Base-by-base conservation (phyloP, 2,329 filamentous ascomycete species). In the Cephalotrichum gorgonifer region DNA sequence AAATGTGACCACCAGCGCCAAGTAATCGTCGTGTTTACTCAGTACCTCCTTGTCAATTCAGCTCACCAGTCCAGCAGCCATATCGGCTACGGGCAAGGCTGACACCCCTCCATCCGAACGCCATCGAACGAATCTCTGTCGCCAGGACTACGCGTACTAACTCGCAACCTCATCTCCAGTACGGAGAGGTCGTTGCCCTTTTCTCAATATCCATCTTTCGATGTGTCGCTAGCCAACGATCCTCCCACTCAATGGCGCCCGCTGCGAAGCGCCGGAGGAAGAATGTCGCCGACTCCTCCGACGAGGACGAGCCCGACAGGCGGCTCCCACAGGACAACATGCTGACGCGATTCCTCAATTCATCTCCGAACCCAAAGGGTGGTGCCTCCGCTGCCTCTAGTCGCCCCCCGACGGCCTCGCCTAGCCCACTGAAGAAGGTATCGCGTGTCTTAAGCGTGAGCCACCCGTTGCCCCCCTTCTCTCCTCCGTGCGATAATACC, bases 221-320 rank as follows among this genome's bases (percentile, higher is more conserved):
- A 39, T 39, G 35, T 20, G 17, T 39, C 35, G 35, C 35, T 39
- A 39, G 35, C 17, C 35, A 22, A 39, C 15, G n/a, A 20, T 20
- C 45, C 20, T 48, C 38, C 35, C 46, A 43, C 38, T 27, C 46
- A 23, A 81, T 81, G 77, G 73, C 74, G 58, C 75, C 76, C 64
- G 71, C 74, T 54, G 67, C 75, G 60, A 79, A 78, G 66, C 74
- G 79, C 62, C 75, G 74, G 56, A 77, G 72, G 69, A 75, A 73
- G 56, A 79, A 76, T 61, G 64, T 75, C 57, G 62, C 79, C 52
- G 68, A 72, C 47, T 64, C 64, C 53, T 70, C 69, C 42, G 74
- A 74, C 48, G 35, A n/a, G n/a, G 71, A 75, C 54, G 72, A 77
- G 54, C 70, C 75, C 54, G 61, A 57, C 23, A n/a, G n/a, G n/a